Percentiles rank a stretch among this genome's conserved stretches.
These are phyloP conservation scores for Pseudocercospora fuligena DNA, from an alignment of 2,329 filamentous ascomycete genomes.

Conservation along the genomic window DNA sequence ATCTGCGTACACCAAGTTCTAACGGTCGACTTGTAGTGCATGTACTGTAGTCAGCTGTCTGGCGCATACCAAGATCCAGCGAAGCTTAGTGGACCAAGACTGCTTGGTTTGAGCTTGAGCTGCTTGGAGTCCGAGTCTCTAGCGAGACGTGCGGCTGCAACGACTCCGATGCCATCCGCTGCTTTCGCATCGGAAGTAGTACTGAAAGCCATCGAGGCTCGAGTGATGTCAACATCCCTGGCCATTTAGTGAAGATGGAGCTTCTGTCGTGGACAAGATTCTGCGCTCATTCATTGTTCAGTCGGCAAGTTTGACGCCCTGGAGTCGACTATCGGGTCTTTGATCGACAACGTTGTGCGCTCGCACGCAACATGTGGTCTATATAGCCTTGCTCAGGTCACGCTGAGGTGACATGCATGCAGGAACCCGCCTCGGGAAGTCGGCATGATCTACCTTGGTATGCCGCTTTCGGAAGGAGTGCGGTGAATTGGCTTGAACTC, in stretches of 20 bases:
- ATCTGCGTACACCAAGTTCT: background rate
- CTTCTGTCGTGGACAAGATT: too few species aligned
- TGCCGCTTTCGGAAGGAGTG: background rate
- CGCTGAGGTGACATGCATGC: background rate
- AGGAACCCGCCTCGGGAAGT: slow-evolving; percentile 4
- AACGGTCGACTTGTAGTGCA: background rate
- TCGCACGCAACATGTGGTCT: background rate
- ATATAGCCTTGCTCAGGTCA: background rate
- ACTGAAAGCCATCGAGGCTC: too few species aligned
- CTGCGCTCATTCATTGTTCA: too few species aligned
- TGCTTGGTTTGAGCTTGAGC: background rate
- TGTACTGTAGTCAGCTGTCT: background rate
- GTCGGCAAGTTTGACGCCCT: too few species aligned
- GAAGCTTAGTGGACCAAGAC: background rate
- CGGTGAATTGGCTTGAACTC: background rate
- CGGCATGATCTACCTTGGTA: background rate
- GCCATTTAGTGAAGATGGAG: too few species aligned
- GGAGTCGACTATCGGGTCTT: background rate
- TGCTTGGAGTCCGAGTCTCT: background rate
- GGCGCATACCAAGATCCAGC: background rate
- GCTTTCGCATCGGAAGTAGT: too few species aligned
- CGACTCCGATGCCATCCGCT: too few species aligned
- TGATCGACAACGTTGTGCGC: background rate
- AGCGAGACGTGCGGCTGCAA: too few species aligned
- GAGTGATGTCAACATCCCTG: too few species aligned